Evolutionary conservation across 2,329 filamentous ascomycete species (phyloP).

Genomic region (Bipolaris gigantea): DNA sequence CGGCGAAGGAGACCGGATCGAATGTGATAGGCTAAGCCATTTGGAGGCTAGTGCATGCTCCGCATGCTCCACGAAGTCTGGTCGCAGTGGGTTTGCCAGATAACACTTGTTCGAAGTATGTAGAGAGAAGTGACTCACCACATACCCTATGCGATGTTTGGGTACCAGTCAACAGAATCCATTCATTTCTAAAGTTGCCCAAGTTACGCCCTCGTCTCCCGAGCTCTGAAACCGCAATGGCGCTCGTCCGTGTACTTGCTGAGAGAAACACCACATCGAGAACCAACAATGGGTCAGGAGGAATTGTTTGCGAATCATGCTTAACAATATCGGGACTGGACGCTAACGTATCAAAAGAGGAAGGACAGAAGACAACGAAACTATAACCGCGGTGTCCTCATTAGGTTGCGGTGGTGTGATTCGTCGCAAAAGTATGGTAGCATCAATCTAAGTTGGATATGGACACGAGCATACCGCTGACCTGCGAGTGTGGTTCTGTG

Average conservation of each 20-base stretch:
- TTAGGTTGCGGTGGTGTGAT: not conserved
- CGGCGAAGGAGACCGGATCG: not conserved
- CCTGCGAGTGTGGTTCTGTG: not conserved
- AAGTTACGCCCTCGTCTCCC: too few relatives aligned
- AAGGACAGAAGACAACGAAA: not conserved
- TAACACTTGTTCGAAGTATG: not conserved
- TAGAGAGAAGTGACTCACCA: not conserved
- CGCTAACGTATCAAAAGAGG: not conserved
- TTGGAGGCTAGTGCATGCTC: not conserved
- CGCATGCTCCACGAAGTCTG: not conserved
- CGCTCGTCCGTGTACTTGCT: too few relatives aligned
- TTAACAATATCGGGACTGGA: not conserved
- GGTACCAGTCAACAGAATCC: too few relatives aligned
- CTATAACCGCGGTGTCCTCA: not conserved
- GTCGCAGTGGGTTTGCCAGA: not conserved
- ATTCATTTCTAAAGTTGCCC: too few relatives aligned
- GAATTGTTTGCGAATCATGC: too few relatives aligned
- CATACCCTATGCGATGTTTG: too few relatives aligned
- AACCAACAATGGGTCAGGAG: too few relatives aligned
- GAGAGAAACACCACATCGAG: too few relatives aligned
- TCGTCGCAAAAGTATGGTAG: constrained; percentile 1
- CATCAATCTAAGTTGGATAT: constrained; percentile 6
- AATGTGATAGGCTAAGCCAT: not conserved
- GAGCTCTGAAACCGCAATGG: too few relatives aligned
- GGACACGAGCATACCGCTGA: not conserved